Evolutionary conservation across 176 grass and related monocot genomes (phyloP), one percentile per base, ranked within the genome.

Genomic region (Aegilops umbellulata): DNA sequence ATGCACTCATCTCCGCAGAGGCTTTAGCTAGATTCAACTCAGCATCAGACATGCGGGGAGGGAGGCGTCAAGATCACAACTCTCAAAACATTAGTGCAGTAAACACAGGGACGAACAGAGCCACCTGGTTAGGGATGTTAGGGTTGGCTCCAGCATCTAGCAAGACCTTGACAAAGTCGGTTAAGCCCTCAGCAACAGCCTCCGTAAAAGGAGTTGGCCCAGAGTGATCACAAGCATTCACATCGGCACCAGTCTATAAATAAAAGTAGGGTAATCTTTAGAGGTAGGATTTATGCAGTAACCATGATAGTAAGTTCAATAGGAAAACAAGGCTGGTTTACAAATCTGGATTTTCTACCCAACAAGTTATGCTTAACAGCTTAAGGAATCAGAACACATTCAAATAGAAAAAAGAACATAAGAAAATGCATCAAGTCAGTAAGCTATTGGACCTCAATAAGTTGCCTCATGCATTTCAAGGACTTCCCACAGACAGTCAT

Each of bases 181-280:
- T 82, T 32, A 70, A 86, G 30, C 79, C 73, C 24, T 41, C 47
- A 44, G 61, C 36, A 36, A 78, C 35, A 49, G 83, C 76, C 36
- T 57, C 27, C 1, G 23, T 71, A 69, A 83, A 83, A 82, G 73
- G 26, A 31, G 61, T 58, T 17, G 34, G 42, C 61, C 55, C 82
- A 60, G 4, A 46, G 23, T 49, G 27, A 82, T 15, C 8, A 34
- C 35, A 44, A 80, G 6, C 73, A 14, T 82, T 92, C 41, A 82
- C 83, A 89, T 92, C 39, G 26, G 90, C 87, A 58, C 90, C 87
- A 82, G 72, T 87, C 90, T 89, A 86, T 26, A 42, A 35, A 74
- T 77, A 35, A 2, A 29, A 82, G 49, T 44, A 60, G 26, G 44
- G 58, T 23, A 7, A 26, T 3, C 42, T 72, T 42, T 42, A 72